A percentile compares a stretch with the other conserved stretches of the same genome.
These are phyloP conservation scores for Phytophthora brassicae DNA, from an alignment of 352 stramenopile genomes.

Conservation along the genomic window DNA sequence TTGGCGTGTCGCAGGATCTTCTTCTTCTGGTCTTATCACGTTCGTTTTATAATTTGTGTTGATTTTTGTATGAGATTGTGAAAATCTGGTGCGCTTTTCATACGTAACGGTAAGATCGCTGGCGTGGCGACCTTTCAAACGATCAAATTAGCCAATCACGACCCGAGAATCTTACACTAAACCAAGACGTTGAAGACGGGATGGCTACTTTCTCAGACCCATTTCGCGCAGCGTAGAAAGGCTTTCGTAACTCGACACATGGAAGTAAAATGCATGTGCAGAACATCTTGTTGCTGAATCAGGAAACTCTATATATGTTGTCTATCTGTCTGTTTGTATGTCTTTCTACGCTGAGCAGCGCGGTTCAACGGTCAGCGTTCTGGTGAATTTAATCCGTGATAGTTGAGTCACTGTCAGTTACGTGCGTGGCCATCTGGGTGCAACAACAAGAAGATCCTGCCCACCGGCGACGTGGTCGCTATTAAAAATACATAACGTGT, in stretches of 20 bases:
- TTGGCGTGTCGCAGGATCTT: slow-evolving; percentile 26
- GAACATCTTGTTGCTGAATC: background rate
- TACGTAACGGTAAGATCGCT: slow-evolving; percentile 15
- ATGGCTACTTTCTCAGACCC: background rate
- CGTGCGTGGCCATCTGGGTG: background rate
- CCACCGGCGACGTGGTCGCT: no score
- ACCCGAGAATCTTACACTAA: slow-evolving; percentile 1
- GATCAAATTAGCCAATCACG: slow-evolving; percentile 1
- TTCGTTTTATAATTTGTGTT: no score
- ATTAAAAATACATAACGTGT: no score
- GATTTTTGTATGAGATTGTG: slow-evolving; percentile 1
- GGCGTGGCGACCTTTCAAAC: slow-evolving; percentile 17
- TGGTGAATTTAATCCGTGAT: background rate
- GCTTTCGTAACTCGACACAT: no score
- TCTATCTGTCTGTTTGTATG: background rate
- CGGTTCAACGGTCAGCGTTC: background rate
- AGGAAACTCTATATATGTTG: background rate
- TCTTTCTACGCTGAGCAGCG: no score
- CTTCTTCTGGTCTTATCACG: slow-evolving; percentile 13
- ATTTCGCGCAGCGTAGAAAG: no score
- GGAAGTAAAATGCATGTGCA: background rate
- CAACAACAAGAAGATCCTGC: background rate
- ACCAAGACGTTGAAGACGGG: background rate
- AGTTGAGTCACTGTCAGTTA: background rate
- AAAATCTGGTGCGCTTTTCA: slow-evolving; percentile 3